phyloP scores from a whole-genome alignment of 208 protist species.

The Crithidia fasciculata region DNA sequence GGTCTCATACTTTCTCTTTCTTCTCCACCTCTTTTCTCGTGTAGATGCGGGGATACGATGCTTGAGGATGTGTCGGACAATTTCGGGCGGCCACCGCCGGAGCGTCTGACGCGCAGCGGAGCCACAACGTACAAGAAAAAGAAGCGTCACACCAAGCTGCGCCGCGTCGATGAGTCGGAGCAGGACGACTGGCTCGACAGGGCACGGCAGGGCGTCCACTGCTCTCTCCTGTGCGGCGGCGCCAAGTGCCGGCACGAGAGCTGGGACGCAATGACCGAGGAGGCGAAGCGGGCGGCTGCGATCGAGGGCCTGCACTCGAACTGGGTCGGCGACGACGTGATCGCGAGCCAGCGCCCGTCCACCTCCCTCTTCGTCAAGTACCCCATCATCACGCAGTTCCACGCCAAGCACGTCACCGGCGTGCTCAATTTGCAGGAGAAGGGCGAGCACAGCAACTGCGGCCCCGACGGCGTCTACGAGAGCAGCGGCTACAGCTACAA shows the following conservation, averaged over 20 bases:
- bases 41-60: conserved; percentile 16
- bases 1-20: background rate
- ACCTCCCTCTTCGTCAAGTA: conserved; percentile 90
- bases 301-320: conserved; percentile 90
- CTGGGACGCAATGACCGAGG: conserved; percentile 65
- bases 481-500: conserved; percentile 91
- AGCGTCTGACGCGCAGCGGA: conserved; percentile 32
- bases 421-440: conserved; percentile 93
- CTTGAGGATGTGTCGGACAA: conserved; percentile 42
- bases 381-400: conserved; percentile 86
- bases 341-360: conserved; percentile 89
- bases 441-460: conserved; percentile 92
- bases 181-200: conserved; percentile 78
- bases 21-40: background rate
- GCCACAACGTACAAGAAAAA: conserved; percentile 34
- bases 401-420: conserved; percentile 70
- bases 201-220: conserved; percentile 75
- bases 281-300: conserved; percentile 58
- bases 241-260: conserved; percentile 81
- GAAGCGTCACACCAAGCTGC: conserved; percentile 39
- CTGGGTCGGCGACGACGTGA: conserved; percentile 84
- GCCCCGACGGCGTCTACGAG: conserved; percentile 85
- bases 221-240: conserved; percentile 84
- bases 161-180: conserved; percentile 74
- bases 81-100: conserved; percentile 40